Conservation (phyloP, 2,329 filamentous ascomycete species). For the Chaetomiaceae sp. region DNA sequence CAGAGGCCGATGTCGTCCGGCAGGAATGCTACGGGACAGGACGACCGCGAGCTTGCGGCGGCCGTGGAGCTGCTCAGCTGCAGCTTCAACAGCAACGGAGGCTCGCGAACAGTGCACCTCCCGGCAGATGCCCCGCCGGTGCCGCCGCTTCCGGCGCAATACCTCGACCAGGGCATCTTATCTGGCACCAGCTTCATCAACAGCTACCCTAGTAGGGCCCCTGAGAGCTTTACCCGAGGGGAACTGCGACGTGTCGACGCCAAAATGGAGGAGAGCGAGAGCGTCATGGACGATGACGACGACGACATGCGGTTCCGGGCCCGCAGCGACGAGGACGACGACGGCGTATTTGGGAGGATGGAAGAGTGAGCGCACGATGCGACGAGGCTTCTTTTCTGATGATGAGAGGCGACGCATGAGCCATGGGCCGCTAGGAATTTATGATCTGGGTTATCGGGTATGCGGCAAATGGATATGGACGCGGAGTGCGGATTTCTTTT, state of each 20-base stretch:
- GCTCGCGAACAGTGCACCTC: conserved; percentile 59
- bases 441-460: conserved; percentile 23
- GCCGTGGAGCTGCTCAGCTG: conserved; percentile 87
- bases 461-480: conserved; percentile 18
- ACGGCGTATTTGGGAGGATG: conserved; percentile 94
- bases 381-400: neutral
- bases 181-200: conserved; percentile 58
- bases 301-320: conserved; percentile 56
- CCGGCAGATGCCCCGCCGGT: conserved; percentile 77
- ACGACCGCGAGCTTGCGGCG: conserved; percentile 82
- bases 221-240: conserved; percentile 62
- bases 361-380: conserved; percentile 60
- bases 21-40: conserved; percentile 67
- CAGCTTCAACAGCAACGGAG: conserved; percentile 74
- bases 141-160: conserved; percentile 77
- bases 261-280: conserved; percentile 64
- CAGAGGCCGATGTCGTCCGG: conserved; percentile 75
- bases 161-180: conserved; percentile 59
- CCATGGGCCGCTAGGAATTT: conserved; percentile 10
- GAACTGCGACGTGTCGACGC: conserved; percentile 56
- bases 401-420: conserved; percentile 5
- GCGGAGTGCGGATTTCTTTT: conserved; percentile 39
- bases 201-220: conserved; percentile 56
- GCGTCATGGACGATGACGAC: conserved; percentile 61
- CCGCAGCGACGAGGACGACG: conserved; percentile 82